Percentiles rank a stretch among this genome's conserved stretches.
These are phyloP conservation scores for Phaeolepiota aurea DNA, from an alignment of 768 basidiomycete genomes.

Conservation along the genomic window DNA sequence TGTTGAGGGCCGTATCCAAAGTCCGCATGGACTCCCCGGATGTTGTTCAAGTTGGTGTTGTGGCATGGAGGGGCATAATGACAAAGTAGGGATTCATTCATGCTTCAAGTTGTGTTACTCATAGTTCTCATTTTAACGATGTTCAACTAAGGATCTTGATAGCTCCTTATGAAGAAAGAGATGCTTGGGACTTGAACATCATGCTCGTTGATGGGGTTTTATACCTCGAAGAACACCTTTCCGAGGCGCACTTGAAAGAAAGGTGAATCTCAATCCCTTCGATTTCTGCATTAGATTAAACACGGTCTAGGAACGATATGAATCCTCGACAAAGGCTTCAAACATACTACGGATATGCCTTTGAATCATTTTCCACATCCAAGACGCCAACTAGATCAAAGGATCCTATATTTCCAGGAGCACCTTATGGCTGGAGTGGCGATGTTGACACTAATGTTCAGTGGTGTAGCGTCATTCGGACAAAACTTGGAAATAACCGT, in stretches of 20 bases:
- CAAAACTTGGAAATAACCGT: slow-evolving; percentile 65
- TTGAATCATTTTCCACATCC: slow-evolving; percentile 81
- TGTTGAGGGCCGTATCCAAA: slow-evolving; percentile 51
- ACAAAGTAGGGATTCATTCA: slow-evolving; percentile 80
- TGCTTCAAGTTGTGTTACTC: no score
- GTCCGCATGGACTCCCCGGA: slow-evolving; percentile 24
- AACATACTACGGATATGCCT: slow-evolving; percentile 81
- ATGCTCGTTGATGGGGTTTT: slow-evolving; percentile 67
- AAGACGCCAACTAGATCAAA: slow-evolving; percentile 21
- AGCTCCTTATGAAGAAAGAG: slow-evolving; percentile 75
- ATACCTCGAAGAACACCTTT: slow-evolving; percentile 68
- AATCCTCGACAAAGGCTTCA: slow-evolving; percentile 54
- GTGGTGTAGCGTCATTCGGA: slow-evolving; percentile 87
- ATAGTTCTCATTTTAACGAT: slow-evolving; percentile 10
- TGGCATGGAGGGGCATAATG: slow-evolving; percentile 78
- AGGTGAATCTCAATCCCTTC: slow-evolving; percentile 41
- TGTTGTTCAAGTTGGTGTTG: slow-evolving; percentile 36
- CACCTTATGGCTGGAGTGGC: slow-evolving; percentile 60
- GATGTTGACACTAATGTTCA: slow-evolving; percentile 85
- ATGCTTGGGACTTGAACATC: slow-evolving; percentile 75
- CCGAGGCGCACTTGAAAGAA: slow-evolving; percentile 46
- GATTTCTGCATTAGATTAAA: neutral
- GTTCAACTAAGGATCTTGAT: slow-evolving; percentile 62
- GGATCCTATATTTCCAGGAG: slow-evolving; percentile 15
- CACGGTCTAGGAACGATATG: slow-evolving; percentile 48